Conservation (phyloP, 2,329 filamentous ascomycete genomes). For the Talaromyces rugulosus region DNA sequence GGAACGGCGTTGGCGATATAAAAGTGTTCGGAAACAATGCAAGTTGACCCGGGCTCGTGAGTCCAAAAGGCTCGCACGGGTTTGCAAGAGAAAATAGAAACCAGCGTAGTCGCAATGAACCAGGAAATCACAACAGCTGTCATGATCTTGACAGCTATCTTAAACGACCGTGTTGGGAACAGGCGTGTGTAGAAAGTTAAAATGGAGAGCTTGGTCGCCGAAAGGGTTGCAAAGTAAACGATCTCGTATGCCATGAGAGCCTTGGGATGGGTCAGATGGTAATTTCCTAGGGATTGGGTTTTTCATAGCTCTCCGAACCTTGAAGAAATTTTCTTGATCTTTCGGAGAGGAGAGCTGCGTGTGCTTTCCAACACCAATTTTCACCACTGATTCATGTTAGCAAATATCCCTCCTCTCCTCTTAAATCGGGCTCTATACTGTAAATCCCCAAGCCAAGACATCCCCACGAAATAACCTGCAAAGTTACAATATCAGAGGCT, state of each 20-base stretch:
- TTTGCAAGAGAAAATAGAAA: slow-evolving; percentile 19
- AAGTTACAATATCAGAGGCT: neutral
- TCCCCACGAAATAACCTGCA: neutral
- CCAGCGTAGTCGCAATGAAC: slow-evolving; percentile 20
- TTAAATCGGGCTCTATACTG: neutral
- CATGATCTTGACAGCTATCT: slow-evolving; percentile 18
- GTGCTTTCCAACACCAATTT: neutral
- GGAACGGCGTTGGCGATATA: slow-evolving; percentile 28
- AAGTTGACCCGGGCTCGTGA: slow-evolving; percentile 18
- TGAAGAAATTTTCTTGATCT: neutral
- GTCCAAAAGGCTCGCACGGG: slow-evolving; percentile 26
- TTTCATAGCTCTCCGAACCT: neutral
- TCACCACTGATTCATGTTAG: neutral
- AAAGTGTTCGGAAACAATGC: slow-evolving; percentile 22
- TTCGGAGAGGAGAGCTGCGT: neutral
- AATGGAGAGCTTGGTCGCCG: slow-evolving; percentile 26
- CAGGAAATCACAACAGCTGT: slow-evolving; percentile 20
- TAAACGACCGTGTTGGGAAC: slow-evolving; percentile 21
- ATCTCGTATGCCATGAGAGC: slow-evolving; percentile 22
- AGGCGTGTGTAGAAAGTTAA: slow-evolving; percentile 25
- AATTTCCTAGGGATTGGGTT: neutral
- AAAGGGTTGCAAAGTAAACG: slow-evolving; percentile 22
- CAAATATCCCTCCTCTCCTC: neutral
- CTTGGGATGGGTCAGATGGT: neutral
- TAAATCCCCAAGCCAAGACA: neutral